phyloP scores from a whole-genome alignment of 306 rosid species.

The Mucuna pruriens region DNA sequence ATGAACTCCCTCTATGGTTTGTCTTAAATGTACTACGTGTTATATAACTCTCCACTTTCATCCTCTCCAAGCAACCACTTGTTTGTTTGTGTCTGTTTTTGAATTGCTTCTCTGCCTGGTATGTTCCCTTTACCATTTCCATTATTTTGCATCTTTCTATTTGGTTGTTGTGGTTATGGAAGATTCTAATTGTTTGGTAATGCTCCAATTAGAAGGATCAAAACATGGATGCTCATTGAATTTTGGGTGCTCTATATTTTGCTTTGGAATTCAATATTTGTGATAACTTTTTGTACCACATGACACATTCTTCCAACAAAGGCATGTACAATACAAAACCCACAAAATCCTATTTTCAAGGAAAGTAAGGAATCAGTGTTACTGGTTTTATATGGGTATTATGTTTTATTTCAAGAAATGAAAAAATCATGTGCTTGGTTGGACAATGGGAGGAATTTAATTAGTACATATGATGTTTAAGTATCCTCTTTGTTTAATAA shows the following conservation, averaged over 20 bases:
- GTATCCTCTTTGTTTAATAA: background rate
- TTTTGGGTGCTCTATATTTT: background rate
- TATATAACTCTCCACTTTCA: conserved; percentile 33
- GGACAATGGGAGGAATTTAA: too few species aligned
- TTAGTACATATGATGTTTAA: too few species aligned
- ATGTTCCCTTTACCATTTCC: conserved; percentile 18
- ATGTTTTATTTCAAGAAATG: too few species aligned
- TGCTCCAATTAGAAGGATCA: background rate
- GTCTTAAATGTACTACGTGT: conserved; percentile 43
- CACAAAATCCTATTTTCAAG: too few species aligned
- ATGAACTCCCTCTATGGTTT: conserved; percentile 11
- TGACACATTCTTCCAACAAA: too few species aligned
- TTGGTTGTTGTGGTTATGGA: background rate
- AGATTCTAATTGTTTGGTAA: background rate
- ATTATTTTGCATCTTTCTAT: background rate
- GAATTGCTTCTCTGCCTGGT: conserved; percentile 31
- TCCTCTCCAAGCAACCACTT: conserved; percentile 17
- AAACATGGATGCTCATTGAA: background rate
- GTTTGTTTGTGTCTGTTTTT: background rate
- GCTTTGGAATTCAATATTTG: background rate
- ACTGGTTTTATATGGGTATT: too few species aligned
- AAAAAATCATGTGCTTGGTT: too few species aligned
- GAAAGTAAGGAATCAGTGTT: too few species aligned
- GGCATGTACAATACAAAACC: too few species aligned
- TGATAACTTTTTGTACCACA: background rate